These are phyloP conservation scores for Blastocystis sp. DNA, from an alignment of 352 stramenopile genomes.

Conservation along the genomic window DNA sequence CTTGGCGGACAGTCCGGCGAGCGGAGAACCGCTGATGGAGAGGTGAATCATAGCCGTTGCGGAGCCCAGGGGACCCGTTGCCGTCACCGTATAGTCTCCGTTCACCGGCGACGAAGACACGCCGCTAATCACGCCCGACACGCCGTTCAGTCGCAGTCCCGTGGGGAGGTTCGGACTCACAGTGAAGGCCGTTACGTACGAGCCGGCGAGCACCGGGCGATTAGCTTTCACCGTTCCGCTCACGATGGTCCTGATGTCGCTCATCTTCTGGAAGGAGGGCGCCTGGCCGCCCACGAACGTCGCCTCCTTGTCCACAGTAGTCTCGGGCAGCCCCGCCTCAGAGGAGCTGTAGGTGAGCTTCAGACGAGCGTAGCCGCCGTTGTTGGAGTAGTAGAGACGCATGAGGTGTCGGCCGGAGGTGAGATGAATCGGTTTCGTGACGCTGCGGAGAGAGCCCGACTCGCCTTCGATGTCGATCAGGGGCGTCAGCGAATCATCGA, in stretches of 20 bases:
- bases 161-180: neutral
- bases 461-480: neutral
- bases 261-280: constrained; percentile 18
- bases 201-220: constrained; percentile 5
- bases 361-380: neutral
- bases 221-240: neutral
- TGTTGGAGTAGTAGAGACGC: constrained; percentile 9
- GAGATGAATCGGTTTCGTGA: neutral
- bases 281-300: constrained; percentile 32
- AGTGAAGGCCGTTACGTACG: constrained; percentile 4
- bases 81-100: constrained; percentile 7
- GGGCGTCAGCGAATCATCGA: neutral
- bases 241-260: constrained; percentile 15
- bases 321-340: neutral
- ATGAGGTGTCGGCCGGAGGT: constrained; percentile 13
- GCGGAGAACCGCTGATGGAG: neutral
- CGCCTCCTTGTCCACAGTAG: constrained; percentile 8
- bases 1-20: constrained; percentile 5
- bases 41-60: neutral
- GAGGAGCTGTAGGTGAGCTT: neutral
- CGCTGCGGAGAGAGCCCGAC: neutral
- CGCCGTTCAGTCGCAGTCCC: neutral
- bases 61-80: neutral
- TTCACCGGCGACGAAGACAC: neutral
- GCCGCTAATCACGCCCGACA: neutral